Evolutionary conservation across 2,329 filamentous ascomycete genomes (phyloP).

Genomic region (Myrmaecium sp.): DNA sequence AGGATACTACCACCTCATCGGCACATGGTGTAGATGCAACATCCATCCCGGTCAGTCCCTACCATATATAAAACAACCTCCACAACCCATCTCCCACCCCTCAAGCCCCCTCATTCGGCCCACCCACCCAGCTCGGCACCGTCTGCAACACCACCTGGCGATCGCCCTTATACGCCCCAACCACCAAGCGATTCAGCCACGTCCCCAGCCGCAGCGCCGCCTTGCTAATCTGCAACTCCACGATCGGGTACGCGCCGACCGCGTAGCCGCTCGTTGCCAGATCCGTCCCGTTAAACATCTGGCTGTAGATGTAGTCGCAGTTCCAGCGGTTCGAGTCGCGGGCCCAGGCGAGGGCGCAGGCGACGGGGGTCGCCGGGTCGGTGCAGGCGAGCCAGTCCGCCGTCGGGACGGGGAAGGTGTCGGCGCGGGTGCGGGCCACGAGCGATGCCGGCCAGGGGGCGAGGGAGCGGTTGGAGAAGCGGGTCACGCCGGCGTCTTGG

Average conservation of each 20-base stretch:
- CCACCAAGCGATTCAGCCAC: constrained; percentile 22
- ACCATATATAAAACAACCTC: not conserved
- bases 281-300: constrained; percentile 15
- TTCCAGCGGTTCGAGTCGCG: constrained; percentile 22
- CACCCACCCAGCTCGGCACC: not conserved
- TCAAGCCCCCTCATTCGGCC: constrained; percentile 1
- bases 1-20: not conserved
- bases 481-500: constrained; percentile 15
- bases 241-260: constrained; percentile 19
- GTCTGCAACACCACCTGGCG: constrained; percentile 8
- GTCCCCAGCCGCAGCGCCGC: constrained; percentile 21
- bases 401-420: constrained; percentile 18
- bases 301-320: constrained; percentile 22
- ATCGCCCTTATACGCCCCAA: constrained; percentile 3
- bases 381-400: constrained; percentile 20
- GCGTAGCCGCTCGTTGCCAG: constrained; percentile 21
- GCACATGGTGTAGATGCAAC: not conserved
- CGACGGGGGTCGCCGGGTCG: constrained; percentile 14
- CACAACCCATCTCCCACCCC: constrained; percentile 3
- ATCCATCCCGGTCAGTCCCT: constrained; percentile 1
- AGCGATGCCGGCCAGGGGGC: constrained; percentile 19
- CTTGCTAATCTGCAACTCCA: constrained; percentile 25
- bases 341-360: constrained; percentile 21
- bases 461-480: constrained; percentile 19
- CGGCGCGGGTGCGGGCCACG: constrained; percentile 17